These are phyloP conservation scores for Rhodotorula sphaerocarpa DNA, from an alignment of 768 basidiomycete genomes.

Conservation along the genomic window DNA sequence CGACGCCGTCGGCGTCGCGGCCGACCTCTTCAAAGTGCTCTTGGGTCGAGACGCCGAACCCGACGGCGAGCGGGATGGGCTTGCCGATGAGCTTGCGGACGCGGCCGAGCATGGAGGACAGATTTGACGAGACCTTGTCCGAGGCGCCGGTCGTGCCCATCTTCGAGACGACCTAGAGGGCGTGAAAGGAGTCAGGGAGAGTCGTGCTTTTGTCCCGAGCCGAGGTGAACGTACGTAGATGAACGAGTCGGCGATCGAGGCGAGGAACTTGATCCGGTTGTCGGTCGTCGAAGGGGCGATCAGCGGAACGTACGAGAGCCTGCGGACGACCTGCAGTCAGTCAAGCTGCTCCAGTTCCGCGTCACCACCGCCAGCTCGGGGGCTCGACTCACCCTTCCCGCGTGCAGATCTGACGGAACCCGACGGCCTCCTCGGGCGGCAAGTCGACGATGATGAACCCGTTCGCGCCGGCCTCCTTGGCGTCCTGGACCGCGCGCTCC, in stretches of 20 bases:
- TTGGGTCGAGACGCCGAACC: conserved; percentile 88
- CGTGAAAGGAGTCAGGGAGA: neutral
- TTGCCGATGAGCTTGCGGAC: conserved; percentile 54
- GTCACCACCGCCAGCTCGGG: conserved; percentile 42
- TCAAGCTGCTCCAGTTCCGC: neutral
- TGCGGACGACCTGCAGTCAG: neutral
- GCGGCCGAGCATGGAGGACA: conserved; percentile 74
- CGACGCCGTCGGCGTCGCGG: conserved; percentile 89
- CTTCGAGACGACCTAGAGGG: conserved; percentile 47
- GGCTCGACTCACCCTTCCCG: conserved; percentile 47
- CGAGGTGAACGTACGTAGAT: conserved; percentile 59
- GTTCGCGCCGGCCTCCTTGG: conserved; percentile 80
- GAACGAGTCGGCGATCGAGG: conserved; percentile 90
- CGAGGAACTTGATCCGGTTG: conserved; percentile 77
- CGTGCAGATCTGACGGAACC: conserved; percentile 80
- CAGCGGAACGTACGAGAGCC: conserved; percentile 82
- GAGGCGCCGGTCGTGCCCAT: conserved; percentile 99
- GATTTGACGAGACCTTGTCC: conserved; percentile 61
- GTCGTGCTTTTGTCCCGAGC: neutral
- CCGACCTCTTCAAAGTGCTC: conserved; percentile 79
- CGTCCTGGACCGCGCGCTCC: conserved; percentile 84
- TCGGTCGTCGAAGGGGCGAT: conserved; percentile 89
- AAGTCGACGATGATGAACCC: conserved; percentile 97
- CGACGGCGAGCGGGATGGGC: conserved; percentile 70
- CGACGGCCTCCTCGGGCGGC: conserved; percentile 89